A percentile compares a stretch with the other conserved stretches of the same genome.
phyloP scores from a whole-genome alignment of 1,139 yeast genomes.

The Suhomyces taliae region DNA sequence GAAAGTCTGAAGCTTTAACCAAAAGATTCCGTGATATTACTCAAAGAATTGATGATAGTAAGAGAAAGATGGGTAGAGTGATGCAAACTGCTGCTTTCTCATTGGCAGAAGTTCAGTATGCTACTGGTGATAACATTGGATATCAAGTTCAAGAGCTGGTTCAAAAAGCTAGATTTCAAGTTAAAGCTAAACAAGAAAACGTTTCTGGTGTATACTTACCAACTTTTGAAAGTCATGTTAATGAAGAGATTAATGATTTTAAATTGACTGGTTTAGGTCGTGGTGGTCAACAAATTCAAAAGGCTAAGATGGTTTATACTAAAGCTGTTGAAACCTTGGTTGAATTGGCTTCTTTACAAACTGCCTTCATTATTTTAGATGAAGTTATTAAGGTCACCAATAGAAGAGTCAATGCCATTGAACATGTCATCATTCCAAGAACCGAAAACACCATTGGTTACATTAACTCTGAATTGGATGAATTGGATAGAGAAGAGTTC shows the following conservation, averaged over 20 bases:
- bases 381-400: slow-evolving; percentile 97
- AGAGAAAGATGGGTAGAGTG: slow-evolving; percentile 95
- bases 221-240: slow-evolving; percentile 81
- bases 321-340: slow-evolving; percentile 95
- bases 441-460: slow-evolving; percentile 93
- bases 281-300: slow-evolving; percentile 98
- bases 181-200: slow-evolving; percentile 90
- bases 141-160: slow-evolving; percentile 96
- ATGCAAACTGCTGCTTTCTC: slow-evolving; percentile 99
- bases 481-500: slow-evolving; percentile 96
- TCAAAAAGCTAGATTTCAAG: slow-evolving; percentile 84
- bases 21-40: slow-evolving; percentile 96
- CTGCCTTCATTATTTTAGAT: slow-evolving; percentile 93
- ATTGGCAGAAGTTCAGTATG: slow-evolving; percentile 94
- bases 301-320: slow-evolving; percentile 88
- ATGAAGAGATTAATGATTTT: slow-evolving; percentile 86
- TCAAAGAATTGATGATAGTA: slow-evolving; percentile 90
- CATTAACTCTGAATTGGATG: slow-evolving; percentile 95
- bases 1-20: slow-evolving; percentile 96
- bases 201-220: slow-evolving; percentile 96
- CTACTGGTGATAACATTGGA: slow-evolving; percentile 93
- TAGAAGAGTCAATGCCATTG: slow-evolving; percentile 98
- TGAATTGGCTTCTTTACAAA: slow-evolving; percentile 90
- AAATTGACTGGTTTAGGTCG: slow-evolving; percentile 95
- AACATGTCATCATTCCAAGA: slow-evolving; percentile 96